Evolutionary conservation across 148 eudicot species (phyloP), one percentile per base, ranked within the genome.

Genomic region (Rhododendron mucronatum): DNA sequence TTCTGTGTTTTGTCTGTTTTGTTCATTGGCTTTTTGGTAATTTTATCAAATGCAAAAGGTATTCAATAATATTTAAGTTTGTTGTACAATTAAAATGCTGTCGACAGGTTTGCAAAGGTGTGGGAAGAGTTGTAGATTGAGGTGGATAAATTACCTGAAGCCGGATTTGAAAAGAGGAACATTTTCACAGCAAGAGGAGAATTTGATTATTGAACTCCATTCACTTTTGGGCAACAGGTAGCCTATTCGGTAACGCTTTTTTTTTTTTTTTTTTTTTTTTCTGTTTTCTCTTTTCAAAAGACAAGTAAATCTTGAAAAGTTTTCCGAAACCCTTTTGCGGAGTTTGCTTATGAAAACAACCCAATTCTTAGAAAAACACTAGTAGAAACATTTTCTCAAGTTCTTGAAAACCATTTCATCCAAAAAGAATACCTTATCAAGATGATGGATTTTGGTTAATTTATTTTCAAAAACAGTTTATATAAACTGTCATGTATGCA

Each of bases 121-220:
- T 89, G 99, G 99, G 28, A 96, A 96, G 84, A 96, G 99, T 87
- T 96, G 99, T 88, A 94, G 99, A 63, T 82, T 96, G 47, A 91
- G 99, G 87, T 96, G 99, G 99, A 96, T 96, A 81, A 96, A 96
- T 88, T 96, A 96, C 82, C 86, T 96, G 53, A 93, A 98, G 88
- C 99, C 99, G 48, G 99, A 96, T 86, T 91, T 96, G 87, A 96
- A 96, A 76, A 94, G 98, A 87, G 99, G 99, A 10, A 92, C 99
- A 88, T 96, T 96, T 61, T 96, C 99, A 9, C 92, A 61, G 78
- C 95, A 95, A 55, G 99, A 96, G 89, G 99, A 96, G 91, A 91
- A 88, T 81, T 87, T 95, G 90, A 96, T 96, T 45, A 88, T 95
- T 90, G 96, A 96, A 88, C 93, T 96, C 63, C 99, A 96, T 91